phyloP scores from a whole-genome alignment of 2,329 filamentous ascomycete genomes.

The Fusarium udum region DNA sequence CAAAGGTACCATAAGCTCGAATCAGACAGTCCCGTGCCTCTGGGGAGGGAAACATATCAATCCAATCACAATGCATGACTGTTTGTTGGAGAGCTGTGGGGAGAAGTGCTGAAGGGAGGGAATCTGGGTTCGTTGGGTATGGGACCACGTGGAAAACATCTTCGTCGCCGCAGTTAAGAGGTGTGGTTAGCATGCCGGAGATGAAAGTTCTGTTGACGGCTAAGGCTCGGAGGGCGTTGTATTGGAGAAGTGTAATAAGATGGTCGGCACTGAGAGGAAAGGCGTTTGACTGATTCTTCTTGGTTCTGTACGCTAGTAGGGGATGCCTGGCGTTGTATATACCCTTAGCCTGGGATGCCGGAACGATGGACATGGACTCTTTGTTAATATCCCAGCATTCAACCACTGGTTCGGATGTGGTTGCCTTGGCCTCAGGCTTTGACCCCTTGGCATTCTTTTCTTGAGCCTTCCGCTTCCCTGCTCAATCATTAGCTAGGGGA shows the following conservation, averaged over 20 bases:
- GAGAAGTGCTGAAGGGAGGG: constrained; percentile 1
- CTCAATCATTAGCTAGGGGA: background rate
- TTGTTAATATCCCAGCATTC: constrained; percentile 20
- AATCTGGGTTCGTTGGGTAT: background rate
- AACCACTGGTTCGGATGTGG: background rate
- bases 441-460: background rate
- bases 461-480: constrained; percentile 19
- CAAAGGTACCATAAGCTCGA: constrained; percentile 40
- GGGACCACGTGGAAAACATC: constrained; percentile 10
- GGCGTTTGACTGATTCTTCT: background rate
- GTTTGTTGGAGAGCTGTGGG: constrained; percentile 23
- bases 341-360: background rate
- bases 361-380: background rate
- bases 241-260: constrained; percentile 26
- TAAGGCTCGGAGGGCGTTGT: constrained; percentile 21
- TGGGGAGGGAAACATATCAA: constrained; percentile 18
- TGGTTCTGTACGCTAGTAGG: background rate
- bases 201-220: constrained; percentile 17
- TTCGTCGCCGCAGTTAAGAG: constrained; percentile 11
- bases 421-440: too few species aligned
- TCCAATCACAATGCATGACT: constrained; percentile 15
- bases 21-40: constrained; percentile 7
- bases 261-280: constrained; percentile 29
- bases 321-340: background rate
- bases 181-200: constrained; percentile 7